Base-by-base conservation (phyloP, 2,329 filamentous ascomycete species). In the Penicillium sp. region DNA sequence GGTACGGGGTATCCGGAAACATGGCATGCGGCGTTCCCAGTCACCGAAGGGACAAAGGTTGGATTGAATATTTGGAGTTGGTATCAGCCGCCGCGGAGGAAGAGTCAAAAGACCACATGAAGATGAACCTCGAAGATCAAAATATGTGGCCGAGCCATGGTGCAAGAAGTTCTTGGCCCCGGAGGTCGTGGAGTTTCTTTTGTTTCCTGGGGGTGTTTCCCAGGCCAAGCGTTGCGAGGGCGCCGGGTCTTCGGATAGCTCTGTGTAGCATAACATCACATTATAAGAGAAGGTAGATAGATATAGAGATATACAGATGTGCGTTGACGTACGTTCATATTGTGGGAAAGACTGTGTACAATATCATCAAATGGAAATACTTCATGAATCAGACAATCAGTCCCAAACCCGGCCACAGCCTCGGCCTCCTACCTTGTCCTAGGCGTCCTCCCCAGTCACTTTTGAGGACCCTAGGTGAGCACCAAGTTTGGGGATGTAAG, bases 51-150 rank as follows among this genome's bases (percentile, higher is more conserved):
- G 2, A 74, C 70, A 34, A 85, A 86, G 71, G 76, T 85, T 51
- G 83, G 83, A 0, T 66, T 85, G 68, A 85, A 86, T 69, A 83
- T 86, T 55, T 86, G 83, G 83, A 84, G 79, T 67, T 85, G 82
- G 82, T 80, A 78, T 65, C 79, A 82, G 68, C 68, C 68, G 47
- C 65, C 67, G 26, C 55, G 45, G 49, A 52, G 62, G 53, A 57
- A 52, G 52, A 33, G 26, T n/a, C 23, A 28, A 13, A 42, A n/a
- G 24, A 15, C 13, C 41, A 28, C 13, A 42, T 42, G 41, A 42
- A 39, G 18, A 15, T 33, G 16, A 21, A 21, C 18, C 18, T 21
- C 18, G 18, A 29, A 29, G 28, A 29, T 26, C 5, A 26, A 7
- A 5, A 26, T 5, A 26, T 26, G 2, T 38, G 16, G 16, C 34